Conservation (phyloP, 176 grass and related monocot species). For the Metroxylon sagu region DNA sequence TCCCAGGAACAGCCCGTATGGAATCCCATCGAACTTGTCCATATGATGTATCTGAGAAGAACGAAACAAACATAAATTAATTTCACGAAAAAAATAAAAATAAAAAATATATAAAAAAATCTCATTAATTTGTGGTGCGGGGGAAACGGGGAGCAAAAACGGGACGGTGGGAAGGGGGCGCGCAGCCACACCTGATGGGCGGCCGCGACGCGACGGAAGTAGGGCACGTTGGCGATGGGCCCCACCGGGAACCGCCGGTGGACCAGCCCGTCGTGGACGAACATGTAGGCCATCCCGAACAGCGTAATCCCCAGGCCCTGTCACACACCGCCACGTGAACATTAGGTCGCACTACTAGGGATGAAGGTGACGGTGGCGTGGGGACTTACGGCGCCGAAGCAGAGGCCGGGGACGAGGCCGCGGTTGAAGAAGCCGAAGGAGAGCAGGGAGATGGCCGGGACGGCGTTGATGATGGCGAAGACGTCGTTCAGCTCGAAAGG, state of each 20-base stretch:
- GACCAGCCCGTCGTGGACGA: slow-evolving; percentile 97
- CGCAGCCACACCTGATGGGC: slow-evolving; percentile 57
- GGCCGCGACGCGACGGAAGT: slow-evolving; percentile 89
- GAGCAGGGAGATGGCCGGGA: slow-evolving; percentile 75
- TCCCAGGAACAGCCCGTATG: slow-evolving; percentile 80
- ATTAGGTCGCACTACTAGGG: background rate
- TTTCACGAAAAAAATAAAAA: slow-evolving; percentile 5
- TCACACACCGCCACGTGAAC: background rate
- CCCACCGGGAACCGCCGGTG: slow-evolving; percentile 95
- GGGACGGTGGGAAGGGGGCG: background rate
- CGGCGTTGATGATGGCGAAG: slow-evolving; percentile 89
- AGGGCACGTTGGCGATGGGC: slow-evolving; percentile 84
- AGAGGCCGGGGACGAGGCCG: slow-evolving; percentile 75
- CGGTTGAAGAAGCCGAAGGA: slow-evolving; percentile 86
- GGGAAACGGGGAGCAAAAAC: too few species aligned
- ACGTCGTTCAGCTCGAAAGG: slow-evolving; percentile 99
- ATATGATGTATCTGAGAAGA: slow-evolving; percentile 83
- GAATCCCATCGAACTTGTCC: slow-evolving; percentile 90
- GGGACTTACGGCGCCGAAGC: slow-evolving; percentile 68
- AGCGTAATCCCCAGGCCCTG: slow-evolving; percentile 91
- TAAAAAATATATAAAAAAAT: background rate
- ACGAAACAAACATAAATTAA: background rate
- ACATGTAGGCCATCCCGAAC: slow-evolving; percentile 99
- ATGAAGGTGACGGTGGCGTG: background rate
- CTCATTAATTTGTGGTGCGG: too few species aligned